Conservation (phyloP, 2,329 filamentous ascomycete genomes). For the Teratosphaeria epicoccoides region DNA sequence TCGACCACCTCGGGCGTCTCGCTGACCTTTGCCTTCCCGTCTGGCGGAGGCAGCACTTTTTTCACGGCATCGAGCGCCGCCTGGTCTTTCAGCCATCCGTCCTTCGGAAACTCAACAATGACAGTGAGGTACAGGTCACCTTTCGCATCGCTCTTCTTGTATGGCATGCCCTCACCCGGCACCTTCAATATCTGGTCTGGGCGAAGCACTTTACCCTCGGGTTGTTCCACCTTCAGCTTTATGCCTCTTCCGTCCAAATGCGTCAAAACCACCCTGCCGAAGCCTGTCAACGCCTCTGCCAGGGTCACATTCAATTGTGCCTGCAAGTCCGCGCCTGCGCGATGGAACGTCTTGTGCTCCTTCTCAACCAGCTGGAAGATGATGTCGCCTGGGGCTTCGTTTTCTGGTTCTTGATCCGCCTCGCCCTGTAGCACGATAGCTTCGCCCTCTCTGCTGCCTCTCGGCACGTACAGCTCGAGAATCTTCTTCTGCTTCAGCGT, state of each 20-base stretch:
- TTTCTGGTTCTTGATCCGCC: conserved; percentile 83
- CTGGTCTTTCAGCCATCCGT: conserved; percentile 67
- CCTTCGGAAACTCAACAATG: conserved; percentile 78
- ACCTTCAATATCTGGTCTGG: conserved; percentile 82
- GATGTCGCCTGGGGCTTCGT: conserved; percentile 83
- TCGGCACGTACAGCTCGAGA: conserved; percentile 89
- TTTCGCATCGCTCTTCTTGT: conserved; percentile 70
- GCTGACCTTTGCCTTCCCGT: conserved; percentile 36
- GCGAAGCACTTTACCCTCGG: conserved; percentile 62
- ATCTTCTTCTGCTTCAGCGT: conserved; percentile 84
- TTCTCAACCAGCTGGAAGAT: conserved; percentile 79
- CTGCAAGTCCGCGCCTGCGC: conserved; percentile 73
- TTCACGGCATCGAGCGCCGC: conserved; percentile 58
- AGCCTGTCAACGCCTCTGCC: conserved; percentile 74
- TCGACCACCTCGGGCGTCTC: conserved; percentile 63
- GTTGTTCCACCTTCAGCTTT: conserved; percentile 61
- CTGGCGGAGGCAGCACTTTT: conserved; percentile 57
- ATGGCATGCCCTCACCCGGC: conserved; percentile 83
- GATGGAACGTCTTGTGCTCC: conserved; percentile 68
- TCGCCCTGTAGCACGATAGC: conserved; percentile 84
- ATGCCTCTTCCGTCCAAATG: conserved; percentile 93
- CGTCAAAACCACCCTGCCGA: conserved; percentile 79
- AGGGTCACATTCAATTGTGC: conserved; percentile 73
- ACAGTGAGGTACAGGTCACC: conserved; percentile 83
- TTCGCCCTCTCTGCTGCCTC: conserved; percentile 69